These are phyloP conservation scores for Dactylonectria estremocensis DNA, from an alignment of 2,329 filamentous ascomycete species.

Conservation along the genomic window DNA sequence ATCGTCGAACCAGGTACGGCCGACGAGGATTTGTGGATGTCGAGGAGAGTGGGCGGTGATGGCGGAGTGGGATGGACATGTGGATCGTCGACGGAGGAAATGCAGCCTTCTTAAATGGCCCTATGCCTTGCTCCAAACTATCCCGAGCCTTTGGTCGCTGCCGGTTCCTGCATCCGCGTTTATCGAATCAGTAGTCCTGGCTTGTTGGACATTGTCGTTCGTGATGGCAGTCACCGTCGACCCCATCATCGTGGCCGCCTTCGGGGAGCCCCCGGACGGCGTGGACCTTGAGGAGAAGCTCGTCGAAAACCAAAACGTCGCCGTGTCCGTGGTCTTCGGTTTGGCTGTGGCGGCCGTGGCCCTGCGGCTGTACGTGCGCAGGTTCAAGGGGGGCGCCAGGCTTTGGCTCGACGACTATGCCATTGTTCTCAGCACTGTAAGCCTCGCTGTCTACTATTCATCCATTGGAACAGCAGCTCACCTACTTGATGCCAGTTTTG, in stretches of 20 bases:
- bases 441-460: background rate
- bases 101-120: conserved; percentile 16
- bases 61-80: background rate
- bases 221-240: conserved; percentile 23
- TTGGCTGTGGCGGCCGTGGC: conserved; percentile 23
- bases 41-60: background rate
- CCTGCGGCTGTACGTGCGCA: conserved; percentile 28
- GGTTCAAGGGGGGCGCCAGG: conserved; percentile 21
- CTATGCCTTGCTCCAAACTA: conserved; percentile 8
- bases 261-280: conserved; percentile 22
- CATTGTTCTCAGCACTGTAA: conserved; percentile 28
- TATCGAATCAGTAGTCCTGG: conserved; percentile 6
- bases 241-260: conserved; percentile 16
- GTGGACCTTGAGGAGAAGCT: conserved; percentile 12
- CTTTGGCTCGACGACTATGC: conserved; percentile 28
- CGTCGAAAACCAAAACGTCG: conserved; percentile 16
- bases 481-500: conserved; percentile 7
- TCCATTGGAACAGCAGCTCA: background rate
- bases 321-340: conserved; percentile 12
- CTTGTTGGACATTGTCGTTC: background rate
- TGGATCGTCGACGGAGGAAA: background rate
- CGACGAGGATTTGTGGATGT: background rate
- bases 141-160: conserved; percentile 6
- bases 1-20: background rate
- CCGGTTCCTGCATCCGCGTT: conserved; percentile 7